Percentiles rank a stretch among this genome's conserved stretches.
Conservation (phyloP, 352 stramenopile genomes). For the Pythium dissotocum region DNA sequence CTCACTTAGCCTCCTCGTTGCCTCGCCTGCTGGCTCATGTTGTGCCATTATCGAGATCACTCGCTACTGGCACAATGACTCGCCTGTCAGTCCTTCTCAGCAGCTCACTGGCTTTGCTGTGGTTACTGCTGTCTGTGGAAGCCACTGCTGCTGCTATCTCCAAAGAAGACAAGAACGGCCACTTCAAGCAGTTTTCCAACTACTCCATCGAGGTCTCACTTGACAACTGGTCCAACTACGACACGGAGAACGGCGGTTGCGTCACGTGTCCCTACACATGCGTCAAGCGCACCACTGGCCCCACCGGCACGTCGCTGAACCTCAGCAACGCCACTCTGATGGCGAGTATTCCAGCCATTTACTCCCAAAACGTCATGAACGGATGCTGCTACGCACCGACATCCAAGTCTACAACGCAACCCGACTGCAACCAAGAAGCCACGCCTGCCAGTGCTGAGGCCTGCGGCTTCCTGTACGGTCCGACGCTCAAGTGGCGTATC, state of each 20-base stretch:
- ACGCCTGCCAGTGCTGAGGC: slow-evolving; percentile 56
- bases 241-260: slow-evolving; percentile 65
- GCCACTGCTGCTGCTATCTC: too few relatives aligned
- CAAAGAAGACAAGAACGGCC: not conserved
- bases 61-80: too few relatives aligned
- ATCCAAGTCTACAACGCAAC: slow-evolving; percentile 44
- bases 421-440: slow-evolving; percentile 61
- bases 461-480: slow-evolving; percentile 83
- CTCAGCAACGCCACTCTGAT: slow-evolving; percentile 73
- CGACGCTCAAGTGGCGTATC: slow-evolving; percentile 84
- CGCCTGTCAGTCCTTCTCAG: too few relatives aligned
- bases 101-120: too few relatives aligned
- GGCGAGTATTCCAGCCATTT: slow-evolving; percentile 68
- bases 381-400: slow-evolving; percentile 77
- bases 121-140: too few relatives aligned
- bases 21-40: too few relatives aligned
- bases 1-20: too few relatives aligned
- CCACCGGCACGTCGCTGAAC: slow-evolving; percentile 81
- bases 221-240: slow-evolving; percentile 83
- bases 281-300: slow-evolving; percentile 66
- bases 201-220: slow-evolving; percentile 78
- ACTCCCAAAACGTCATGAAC: slow-evolving; percentile 64
- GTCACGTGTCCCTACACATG: slow-evolving; percentile 88
- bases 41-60: too few relatives aligned
- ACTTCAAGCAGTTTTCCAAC: slow-evolving; percentile 68